phyloP scores from a whole-genome alignment of 805 yeast genomes.

The Candida railenensis region DNA sequence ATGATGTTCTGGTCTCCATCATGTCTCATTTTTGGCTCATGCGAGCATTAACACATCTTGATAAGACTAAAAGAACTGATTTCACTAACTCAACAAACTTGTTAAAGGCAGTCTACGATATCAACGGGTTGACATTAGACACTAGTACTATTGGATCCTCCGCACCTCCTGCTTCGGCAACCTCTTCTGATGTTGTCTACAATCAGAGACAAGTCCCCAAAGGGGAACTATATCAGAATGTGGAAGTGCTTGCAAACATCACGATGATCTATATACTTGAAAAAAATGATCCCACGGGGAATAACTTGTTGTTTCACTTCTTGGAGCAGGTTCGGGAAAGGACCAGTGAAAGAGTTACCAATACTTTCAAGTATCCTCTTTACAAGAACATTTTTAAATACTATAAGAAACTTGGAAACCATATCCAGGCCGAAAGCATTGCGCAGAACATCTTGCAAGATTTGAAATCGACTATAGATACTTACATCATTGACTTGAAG shows the following conservation, averaged over 20 bases:
- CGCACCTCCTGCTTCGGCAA: neutral
- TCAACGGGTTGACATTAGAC: slow-evolving; percentile 12
- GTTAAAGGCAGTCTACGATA: slow-evolving; percentile 27
- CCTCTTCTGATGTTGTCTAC: neutral
- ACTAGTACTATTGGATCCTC: neutral
- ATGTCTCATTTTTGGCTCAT: slow-evolving; percentile 30
- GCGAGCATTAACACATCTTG: slow-evolving; percentile 24
- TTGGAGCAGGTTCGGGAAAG: slow-evolving; percentile 4
- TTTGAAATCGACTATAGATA: neutral
- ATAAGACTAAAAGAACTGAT: slow-evolving; percentile 11
- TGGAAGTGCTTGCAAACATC: slow-evolving; percentile 14
- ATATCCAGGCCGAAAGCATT: neutral
- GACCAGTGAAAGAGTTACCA: neutral
- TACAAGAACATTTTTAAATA: neutral
- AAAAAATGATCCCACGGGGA: neutral
- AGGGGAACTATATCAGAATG: neutral
- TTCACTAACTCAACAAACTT: slow-evolving; percentile 17
- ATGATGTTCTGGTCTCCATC: slow-evolving; percentile 21
- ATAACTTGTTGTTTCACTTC: slow-evolving; percentile 1
- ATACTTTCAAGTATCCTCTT: slow-evolving; percentile 1
- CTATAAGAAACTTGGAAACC: slow-evolving; percentile 1
- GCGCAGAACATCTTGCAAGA: slow-evolving; percentile 2
- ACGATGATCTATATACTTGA: slow-evolving; percentile 8
- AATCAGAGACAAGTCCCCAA: neutral
- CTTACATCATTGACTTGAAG: neutral